Evolutionary conservation across 345 rosid genomes (phyloP).

Genomic region (Eucalyptus globulus): DNA sequence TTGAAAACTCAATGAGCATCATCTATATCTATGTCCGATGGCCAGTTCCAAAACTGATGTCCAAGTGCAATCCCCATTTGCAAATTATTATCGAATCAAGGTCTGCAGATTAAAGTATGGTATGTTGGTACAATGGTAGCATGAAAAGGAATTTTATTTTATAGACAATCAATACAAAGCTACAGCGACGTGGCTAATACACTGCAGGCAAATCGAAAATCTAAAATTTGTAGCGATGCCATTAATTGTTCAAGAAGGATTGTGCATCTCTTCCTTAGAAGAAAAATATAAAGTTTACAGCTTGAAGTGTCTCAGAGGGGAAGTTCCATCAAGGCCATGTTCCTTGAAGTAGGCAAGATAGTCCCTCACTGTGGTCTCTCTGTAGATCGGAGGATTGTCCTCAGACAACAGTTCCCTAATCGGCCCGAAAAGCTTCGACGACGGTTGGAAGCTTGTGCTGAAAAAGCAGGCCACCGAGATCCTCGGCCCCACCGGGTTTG

Average conservation of each 20-base stretch:
- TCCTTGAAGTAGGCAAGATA: neutral
- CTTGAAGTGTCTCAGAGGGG: constrained; percentile 7
- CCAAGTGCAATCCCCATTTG: neutral
- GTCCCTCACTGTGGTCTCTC: constrained; percentile 7
- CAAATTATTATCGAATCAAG: neutral
- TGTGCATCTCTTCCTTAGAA: neutral
- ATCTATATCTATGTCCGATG: neutral
- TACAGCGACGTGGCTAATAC: neutral
- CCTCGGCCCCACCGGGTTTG: constrained; percentile 9
- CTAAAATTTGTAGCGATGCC: neutral
- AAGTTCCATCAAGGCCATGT: constrained; percentile 1
- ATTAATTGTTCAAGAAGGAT: neutral
- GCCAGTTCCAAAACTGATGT: neutral
- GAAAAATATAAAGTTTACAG: neutral
- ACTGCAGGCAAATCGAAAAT: neutral
- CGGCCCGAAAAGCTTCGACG: constrained; percentile 4
- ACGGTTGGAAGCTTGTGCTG: neutral
- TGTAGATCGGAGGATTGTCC: constrained; percentile 19
- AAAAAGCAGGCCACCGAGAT: constrained; percentile 30
- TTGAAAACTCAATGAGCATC: neutral
- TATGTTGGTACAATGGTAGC: neutral
- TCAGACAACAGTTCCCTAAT: constrained; percentile 24
- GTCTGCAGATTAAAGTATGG: neutral
- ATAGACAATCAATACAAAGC: neutral
- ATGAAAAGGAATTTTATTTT: neutral